Percentiles rank a stretch among this genome's conserved stretches.
Evolutionary conservation across 345 rosid genomes (phyloP).

Genomic region (Pelargonium nanum): DNA sequence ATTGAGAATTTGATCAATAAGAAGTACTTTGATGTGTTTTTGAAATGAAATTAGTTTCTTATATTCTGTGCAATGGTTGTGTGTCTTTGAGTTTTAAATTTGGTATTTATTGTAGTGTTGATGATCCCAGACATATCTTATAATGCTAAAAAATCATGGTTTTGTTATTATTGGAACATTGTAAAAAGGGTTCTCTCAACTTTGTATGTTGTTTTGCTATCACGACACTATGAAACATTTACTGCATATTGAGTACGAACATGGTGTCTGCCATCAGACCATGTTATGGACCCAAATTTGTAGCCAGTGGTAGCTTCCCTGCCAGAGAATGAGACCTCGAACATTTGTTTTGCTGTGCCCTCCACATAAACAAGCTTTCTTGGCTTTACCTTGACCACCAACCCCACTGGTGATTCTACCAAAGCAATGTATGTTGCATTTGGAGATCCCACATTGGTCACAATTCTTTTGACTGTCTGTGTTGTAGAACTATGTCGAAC

Average conservation of each 20-base stretch:
- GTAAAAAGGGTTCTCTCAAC: no score
- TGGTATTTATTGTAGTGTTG: no score
- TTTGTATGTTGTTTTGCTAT: no score
- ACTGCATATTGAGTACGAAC: constrained; percentile 52
- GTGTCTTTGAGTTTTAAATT: no score
- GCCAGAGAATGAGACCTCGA: constrained; percentile 34
- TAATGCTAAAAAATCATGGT: no score
- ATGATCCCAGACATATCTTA: no score
- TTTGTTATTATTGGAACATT: no score
- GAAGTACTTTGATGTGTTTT: no score
- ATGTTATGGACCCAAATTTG: constrained; percentile 52
- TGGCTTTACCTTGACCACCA: constrained; percentile 47
- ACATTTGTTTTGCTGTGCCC: constrained; percentile 21
- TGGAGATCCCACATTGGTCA: constrained; percentile 45
- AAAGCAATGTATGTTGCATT: constrained; percentile 39
- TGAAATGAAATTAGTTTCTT: no score
- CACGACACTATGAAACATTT: constrained; percentile 24
- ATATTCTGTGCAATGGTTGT: no score
- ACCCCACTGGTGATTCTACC: constrained; percentile 39
- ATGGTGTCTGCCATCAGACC: constrained; percentile 41
- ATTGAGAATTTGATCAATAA: no score
- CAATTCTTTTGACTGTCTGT: constrained; percentile 30
- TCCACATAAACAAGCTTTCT: constrained; percentile 27
- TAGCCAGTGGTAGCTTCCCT: constrained; percentile 40
- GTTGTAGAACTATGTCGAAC: constrained; percentile 11